Evolutionary conservation across 179 eudicot genomes (phyloP), one percentile per base, ranked within the genome.

Genomic region (Beta lomatogona): DNA sequence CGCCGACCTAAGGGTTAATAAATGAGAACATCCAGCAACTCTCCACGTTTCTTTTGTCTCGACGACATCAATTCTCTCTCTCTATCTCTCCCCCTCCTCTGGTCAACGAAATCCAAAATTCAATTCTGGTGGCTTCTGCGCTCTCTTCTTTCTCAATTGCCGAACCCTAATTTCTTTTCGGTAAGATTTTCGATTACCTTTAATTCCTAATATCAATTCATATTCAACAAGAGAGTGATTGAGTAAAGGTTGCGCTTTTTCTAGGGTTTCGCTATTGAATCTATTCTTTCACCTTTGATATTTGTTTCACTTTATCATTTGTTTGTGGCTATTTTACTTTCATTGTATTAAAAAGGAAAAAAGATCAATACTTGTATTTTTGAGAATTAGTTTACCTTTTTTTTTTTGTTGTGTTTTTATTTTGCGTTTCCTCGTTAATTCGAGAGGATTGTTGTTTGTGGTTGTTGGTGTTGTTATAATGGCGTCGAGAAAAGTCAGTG

Each of bases 401-500:
- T 73, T 73, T 16, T 84, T 53, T 44, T 9, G 31, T 25, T 1
- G 22, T 63, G 11, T 12, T 60, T 71, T 12, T 14, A 61, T 73
- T 76, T 19, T 3, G 1, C 45, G 52, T 3, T 45, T 57, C 36
- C 2, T 66, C 16, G 53, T 82, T 73, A 66, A 77, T 72, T 45
- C 0, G 72, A 68, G 77, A 69, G 77, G 46, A 52, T 73, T 71
- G 25, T 50, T 21, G 46, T 58, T 50, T 77, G 73, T 61, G 9
- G 54, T 58, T 71, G 57, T 44, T 61, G 58, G 31, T 79, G 74
- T 44, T 86, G 76, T 13, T 69, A 48, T 45, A 19, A 86, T 86
- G 89, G 86, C 89, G 22, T 73, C 85, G 25, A 83, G 79, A 12
- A 81, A 84, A 53, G 81, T 84, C 15, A 65, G 60, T 79, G 69